phyloP scores from a whole-genome alignment of 345 rosid species.

The Turnera subulata region DNA sequence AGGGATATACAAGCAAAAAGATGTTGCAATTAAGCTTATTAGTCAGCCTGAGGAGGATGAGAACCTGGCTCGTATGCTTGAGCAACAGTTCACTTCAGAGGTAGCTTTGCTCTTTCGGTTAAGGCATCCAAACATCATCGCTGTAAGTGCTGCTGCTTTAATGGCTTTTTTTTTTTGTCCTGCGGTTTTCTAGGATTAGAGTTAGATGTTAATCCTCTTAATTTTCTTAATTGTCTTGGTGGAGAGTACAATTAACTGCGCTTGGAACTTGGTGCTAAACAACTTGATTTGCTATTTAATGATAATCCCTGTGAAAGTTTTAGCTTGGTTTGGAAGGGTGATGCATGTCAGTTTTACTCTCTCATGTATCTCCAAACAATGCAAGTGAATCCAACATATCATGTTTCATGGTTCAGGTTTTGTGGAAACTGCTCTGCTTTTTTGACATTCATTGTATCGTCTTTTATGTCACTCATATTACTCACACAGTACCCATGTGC shows the following conservation, averaged over 20 bases:
- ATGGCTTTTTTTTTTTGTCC: neutral
- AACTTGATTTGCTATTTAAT: no score
- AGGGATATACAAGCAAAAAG: conserved; percentile 64
- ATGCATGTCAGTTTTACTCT: no score
- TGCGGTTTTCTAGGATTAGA: no score
- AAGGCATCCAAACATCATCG: conserved; percentile 59
- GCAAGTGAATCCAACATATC: conserved; percentile 11
- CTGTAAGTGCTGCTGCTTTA: conserved; percentile 37
- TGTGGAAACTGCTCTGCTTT: conserved; percentile 22
- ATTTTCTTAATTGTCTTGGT: no score
- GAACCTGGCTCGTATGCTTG: conserved; percentile 51
- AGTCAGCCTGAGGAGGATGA: conserved; percentile 78
- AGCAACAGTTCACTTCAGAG: conserved; percentile 70
- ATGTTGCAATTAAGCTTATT: conserved; percentile 71
- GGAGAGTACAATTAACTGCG: neutral
- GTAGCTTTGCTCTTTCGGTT: conserved; percentile 58
- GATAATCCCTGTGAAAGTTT: no score
- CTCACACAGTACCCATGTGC: conserved; percentile 36
- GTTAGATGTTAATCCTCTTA: no score
- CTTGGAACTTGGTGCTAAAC: neutral
- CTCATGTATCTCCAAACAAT: neutral
- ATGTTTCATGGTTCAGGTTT: conserved; percentile 8
- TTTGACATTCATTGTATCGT: conserved; percentile 23
- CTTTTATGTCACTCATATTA: conserved; percentile 15
- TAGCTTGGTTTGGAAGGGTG: no score